Evolutionary conservation across 2,329 filamentous ascomycete species (phyloP).

Genomic region (Tolypocladium cylindrosporum): DNA sequence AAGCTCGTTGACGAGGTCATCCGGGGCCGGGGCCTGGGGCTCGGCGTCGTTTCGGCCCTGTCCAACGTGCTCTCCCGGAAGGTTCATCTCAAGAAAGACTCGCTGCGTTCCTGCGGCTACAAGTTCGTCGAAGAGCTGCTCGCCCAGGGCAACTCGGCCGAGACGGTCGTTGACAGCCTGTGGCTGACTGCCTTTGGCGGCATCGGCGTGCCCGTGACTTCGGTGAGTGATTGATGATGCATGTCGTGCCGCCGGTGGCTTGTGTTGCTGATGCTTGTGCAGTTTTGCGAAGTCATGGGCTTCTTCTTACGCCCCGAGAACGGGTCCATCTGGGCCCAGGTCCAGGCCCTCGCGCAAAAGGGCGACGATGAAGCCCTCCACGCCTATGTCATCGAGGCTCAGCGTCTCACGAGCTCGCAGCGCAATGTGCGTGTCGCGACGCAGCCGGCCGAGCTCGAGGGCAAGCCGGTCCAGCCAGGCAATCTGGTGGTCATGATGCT

Average conservation of each 20-base stretch:
- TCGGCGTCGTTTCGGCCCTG: constrained; percentile 18
- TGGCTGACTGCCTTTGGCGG: constrained; percentile 31
- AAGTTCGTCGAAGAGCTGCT: constrained; percentile 28
- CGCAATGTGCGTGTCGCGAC: constrained; percentile 26
- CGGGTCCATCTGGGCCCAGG: constrained; percentile 29
- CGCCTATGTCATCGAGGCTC: constrained; percentile 29
- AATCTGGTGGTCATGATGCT: constrained; percentile 29
- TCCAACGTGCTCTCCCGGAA: constrained; percentile 16
- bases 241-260: not conserved
- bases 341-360: constrained; percentile 26
- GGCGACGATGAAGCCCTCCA: constrained; percentile 22
- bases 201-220: constrained; percentile 26
- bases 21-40: constrained; percentile 17
- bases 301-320: constrained; percentile 32
- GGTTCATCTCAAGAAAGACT: constrained; percentile 19
- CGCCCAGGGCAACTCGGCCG: constrained; percentile 18
- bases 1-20: constrained; percentile 27
- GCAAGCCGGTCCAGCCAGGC: constrained; percentile 26
- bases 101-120: constrained; percentile 27
- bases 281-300: constrained; percentile 34
- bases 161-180: constrained; percentile 23
- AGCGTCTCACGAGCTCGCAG: constrained; percentile 28
- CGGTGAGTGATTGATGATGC: constrained; percentile 15
- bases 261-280: not conserved
- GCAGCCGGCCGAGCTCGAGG: constrained; percentile 23